These are phyloP conservation scores for Phaffomyces thermotolerans DNA, from an alignment of 805 yeast genomes.

Conservation along the genomic window DNA sequence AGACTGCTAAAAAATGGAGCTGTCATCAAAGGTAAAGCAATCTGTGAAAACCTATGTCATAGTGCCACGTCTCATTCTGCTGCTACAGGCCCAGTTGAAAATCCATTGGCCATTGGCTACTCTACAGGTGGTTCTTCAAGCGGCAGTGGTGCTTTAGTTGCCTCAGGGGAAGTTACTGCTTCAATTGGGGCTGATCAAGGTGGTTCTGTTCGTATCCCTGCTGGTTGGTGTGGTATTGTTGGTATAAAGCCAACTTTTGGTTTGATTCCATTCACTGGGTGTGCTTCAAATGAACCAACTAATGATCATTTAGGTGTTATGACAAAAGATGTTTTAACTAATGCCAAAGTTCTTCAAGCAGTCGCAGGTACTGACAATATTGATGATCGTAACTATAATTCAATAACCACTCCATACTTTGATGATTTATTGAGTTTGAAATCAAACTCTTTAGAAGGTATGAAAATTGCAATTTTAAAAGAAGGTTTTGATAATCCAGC, in stretches of 20 bases:
- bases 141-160: constrained; percentile 1
- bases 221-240: constrained; percentile 3
- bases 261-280: constrained; percentile 1
- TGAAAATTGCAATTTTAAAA: constrained; percentile 2
- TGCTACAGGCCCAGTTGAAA: constrained; percentile 3
- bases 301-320: constrained; percentile 4
- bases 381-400: constrained; percentile 17
- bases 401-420: background rate
- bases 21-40: background rate
- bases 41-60: constrained; percentile 3
- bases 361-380: constrained; percentile 3
- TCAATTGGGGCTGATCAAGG: constrained; percentile 4
- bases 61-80: constrained; percentile 5
- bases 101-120: constrained; percentile 2
- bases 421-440: background rate
- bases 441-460: background rate
- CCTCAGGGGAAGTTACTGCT: constrained; percentile 3
- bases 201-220: constrained; percentile 3
- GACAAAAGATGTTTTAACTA: constrained; percentile 2
- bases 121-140: constrained; percentile 5
- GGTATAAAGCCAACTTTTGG: constrained; percentile 4
- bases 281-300: constrained; percentile 3
- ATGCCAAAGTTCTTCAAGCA: constrained; percentile 1
- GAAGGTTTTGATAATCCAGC: constrained; percentile 3
- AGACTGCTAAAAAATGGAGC: constrained; percentile 2